Base-by-base conservation (phyloP, 2,329 filamentous ascomycete species). In the Trichophaea hybrida region DNA sequence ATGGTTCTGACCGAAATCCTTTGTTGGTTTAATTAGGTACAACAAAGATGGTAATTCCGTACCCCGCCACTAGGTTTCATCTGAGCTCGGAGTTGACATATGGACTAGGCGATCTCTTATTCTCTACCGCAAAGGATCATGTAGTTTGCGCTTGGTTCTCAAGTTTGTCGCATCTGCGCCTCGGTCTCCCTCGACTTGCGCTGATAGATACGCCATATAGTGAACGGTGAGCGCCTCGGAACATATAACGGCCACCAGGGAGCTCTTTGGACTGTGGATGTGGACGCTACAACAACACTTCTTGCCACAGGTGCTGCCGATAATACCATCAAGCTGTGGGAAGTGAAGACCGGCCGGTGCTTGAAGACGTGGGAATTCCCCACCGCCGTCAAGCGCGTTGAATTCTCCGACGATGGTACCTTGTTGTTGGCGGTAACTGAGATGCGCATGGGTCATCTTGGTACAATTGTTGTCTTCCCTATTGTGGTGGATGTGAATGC, bases 301-400 rank as follows among this genome's bases (percentile, higher is more conserved):
- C 84, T 97, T 72, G 93, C 91, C 71, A 94, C 88, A 63, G 93
- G 93, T 70, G 93, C 90, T 69, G 93, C 93, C 74, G 93, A 98
- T 78, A 97, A 97, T 80, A 96, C 91, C 49, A 91, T 98, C 75
- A 84, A 90, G 71, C 80, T 98, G 70, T 98, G 93, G 93, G 89
- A 98, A 72, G 80, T 96, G 73, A 86, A 89, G 80, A 86, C 86
- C 13, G 93, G 93, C 72, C 88, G 87, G 73, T 85, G 87, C 72
- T 80, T 98, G 71, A 96, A 97, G 83, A 87, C 86, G 59, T 98
- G 93, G 93, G 90, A 98, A 68, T 96, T 96, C 76, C 84, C 86
- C 62, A 97, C 93, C 49, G 89, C 90, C 66, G 88, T 98, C 74
- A 97, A 98, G 83, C 83, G 93, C 70, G 90, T 95, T 73, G 91